A percentile compares a stretch with the other conserved stretches of the same genome.
phyloP scores from a whole-genome alignment of 306 rosid genomes.

The Cercis canadensis region DNA sequence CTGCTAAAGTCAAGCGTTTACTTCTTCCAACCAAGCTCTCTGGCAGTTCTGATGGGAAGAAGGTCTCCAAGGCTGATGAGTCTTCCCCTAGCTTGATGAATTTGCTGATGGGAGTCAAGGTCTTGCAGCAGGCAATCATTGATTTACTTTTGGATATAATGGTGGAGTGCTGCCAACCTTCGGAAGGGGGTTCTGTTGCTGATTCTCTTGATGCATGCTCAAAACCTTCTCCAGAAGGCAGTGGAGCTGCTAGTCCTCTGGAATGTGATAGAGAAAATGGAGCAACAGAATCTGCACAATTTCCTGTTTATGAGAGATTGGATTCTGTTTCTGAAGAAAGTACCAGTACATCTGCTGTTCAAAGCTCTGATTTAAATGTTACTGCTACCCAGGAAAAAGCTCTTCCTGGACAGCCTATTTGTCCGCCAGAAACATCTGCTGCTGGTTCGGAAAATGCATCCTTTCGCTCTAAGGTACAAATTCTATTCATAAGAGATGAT shows the following conservation, averaged over 20 bases:
- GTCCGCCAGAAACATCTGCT: conserved; percentile 90
- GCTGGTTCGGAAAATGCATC: conserved; percentile 66
- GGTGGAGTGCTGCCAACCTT: conserved; percentile 99
- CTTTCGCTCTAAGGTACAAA: conserved; percentile 74
- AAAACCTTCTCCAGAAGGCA: conserved; percentile 65
- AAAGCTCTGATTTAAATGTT: conserved; percentile 77
- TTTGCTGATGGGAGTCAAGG: conserved; percentile 98
- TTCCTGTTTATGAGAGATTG: conserved; percentile 71
- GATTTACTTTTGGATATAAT: conserved; percentile 97
- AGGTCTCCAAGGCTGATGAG: conserved; percentile 72
- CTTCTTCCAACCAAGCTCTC: conserved; percentile 97
- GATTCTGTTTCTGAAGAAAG: conserved; percentile 69
- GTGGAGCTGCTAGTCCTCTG: conserved; percentile 61
- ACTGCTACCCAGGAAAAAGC: conserved; percentile 56
- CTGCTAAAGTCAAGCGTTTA: conserved; percentile 96
- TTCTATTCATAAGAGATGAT: conserved; percentile 29
- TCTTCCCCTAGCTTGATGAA: conserved; percentile 98
- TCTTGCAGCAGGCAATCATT: conserved; percentile 94
- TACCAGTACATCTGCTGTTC: conserved; percentile 78
- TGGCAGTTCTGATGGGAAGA: conserved; percentile 79
- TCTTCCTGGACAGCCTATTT: conserved; percentile 67
- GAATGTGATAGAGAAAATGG: conserved; percentile 74
- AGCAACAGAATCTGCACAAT: conserved; percentile 59
- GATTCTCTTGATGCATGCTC: conserved; percentile 67
- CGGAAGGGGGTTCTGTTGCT: conserved; percentile 69